Base-by-base conservation (phyloP, 345 rosid species). In the Turnera subulata region DNA sequence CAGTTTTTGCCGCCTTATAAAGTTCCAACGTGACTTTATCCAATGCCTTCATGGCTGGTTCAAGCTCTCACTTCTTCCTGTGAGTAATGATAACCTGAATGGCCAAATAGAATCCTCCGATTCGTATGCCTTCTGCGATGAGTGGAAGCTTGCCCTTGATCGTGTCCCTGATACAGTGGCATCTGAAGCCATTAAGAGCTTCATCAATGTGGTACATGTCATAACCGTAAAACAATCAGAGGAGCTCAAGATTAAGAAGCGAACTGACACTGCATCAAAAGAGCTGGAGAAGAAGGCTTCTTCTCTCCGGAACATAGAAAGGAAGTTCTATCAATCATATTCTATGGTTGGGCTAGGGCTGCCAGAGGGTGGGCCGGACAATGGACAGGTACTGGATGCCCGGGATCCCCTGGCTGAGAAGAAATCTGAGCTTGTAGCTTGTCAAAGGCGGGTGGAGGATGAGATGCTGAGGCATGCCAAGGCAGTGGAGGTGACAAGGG, bases 141-240 rank as follows among this genome's bases (percentile, higher is more conserved):
- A 89, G 70, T 93, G 99, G 99, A 93, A 90, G 78, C 84, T 68
- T 38, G 83, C 96, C 25, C 85, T 93, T 19, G 99, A 87, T 37
- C 85, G 89, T 13, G 95, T 93, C 25, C 99, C 99, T 0, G 99
- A 93, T 69, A 85, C 91, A 1, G 99, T 93, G 14, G 97, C 95
- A 63, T 93, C 99, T 0, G 99, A 84, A 76, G 99, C 99, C 61
- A 93, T 93, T 76, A 93, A 87, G 78, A 93, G 99, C 82, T 89
- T 93, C 50, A 76, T 87, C 71, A 81, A 82, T 1, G 83, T 93
- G 37, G 90, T 93, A 33, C 92, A 80, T 16, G 99, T 67, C 71
- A 93, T 93, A 75, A 78, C 87, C 0, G 68, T 43, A 12, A 82
- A 93, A 71, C 99, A 93, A 73, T 35, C 76, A 0, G 99, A 85